phyloP scores from a whole-genome alignment of 2,329 filamentous ascomycete genomes.

The Taxawa tesnikishii region DNA sequence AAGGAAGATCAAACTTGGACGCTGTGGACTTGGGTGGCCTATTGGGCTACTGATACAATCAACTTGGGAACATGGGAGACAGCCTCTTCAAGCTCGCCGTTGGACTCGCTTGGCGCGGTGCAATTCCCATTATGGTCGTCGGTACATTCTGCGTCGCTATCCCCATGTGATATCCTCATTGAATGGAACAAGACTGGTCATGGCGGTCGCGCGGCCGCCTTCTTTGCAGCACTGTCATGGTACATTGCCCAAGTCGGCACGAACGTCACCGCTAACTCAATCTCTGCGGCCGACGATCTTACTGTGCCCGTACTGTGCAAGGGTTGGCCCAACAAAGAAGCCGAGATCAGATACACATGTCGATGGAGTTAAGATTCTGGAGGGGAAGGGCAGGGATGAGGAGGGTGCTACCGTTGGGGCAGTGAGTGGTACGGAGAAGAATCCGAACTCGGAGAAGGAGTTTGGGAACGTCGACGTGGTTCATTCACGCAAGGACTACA shows the following conservation, averaged over 20 bases:
- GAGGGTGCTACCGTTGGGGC: constrained; percentile 1
- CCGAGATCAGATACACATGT: constrained; percentile 1
- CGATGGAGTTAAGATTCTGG: constrained; percentile 2
- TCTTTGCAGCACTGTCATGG: constrained; percentile 20
- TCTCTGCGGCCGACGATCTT: constrained; percentile 42
- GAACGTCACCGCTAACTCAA: constrained; percentile 41
- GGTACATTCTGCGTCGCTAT: constrained; percentile 41
- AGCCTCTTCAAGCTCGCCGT: constrained; percentile 35
- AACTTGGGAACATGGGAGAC: constrained; percentile 23
- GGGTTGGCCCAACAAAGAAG: constrained; percentile 1
- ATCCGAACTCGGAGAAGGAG: not conserved
- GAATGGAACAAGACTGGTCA: constrained; percentile 15
- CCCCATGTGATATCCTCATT: constrained; percentile 36
- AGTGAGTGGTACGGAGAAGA: not conserved
- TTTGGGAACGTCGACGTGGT: constrained; percentile 3
- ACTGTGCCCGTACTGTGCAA: constrained; percentile 30
- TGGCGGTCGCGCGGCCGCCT: constrained; percentile 18
- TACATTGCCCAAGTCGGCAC: constrained; percentile 43
- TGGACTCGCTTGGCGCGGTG: constrained; percentile 43
- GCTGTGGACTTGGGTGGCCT: constrained; percentile 27
- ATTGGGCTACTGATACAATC: constrained; percentile 28
- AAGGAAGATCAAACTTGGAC: constrained; percentile 18
- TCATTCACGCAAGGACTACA: constrained; percentile 2
- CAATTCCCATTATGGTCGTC: constrained; percentile 38
- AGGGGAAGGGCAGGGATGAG: constrained; percentile 3